Base-by-base conservation (phyloP, 345 rosid species). In the Carallia brachiata region DNA sequence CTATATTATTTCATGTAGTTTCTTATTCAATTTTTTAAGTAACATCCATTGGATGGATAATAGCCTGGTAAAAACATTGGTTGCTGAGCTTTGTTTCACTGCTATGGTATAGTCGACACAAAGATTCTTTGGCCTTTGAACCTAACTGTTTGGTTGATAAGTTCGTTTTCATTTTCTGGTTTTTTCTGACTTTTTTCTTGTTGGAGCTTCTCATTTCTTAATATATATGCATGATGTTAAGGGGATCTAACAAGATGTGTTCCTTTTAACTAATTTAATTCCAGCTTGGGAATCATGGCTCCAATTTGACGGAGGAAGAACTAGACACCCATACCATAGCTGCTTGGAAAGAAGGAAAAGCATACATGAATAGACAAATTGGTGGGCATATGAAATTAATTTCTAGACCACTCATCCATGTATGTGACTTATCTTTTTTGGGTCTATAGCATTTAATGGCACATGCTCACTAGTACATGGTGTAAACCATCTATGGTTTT, bases 341-440 rank as follows among this genome's bases (percentile, higher is more conserved):
- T 36, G 80, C 80, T 62, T 77, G 80, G 80, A 77, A 77, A 69
- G 80, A 77, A 54, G 80, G 76, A 63, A 77, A 77, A 72, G 70
- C 75, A 27, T 77, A 72, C 52, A 15, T 77, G 64, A 72, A 54
- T 68, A 39, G 72, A 27, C 73, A 68, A 32, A 62, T 77, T 63
- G 80, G 72, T 58, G 80, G 67, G 44, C 72, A 77, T 62, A 72
- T 36, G 39, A 19, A 66, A 69, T 40, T 63, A 47, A 30, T 68
- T 55, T 16, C 80, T 57, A 72, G 72, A 58, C 76, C 18, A 34
- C 69, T 77, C 12, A 68, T 77, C 55, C 73, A 77, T 67, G 80
- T 77, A 53, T 63, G 80, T 64, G 55, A 68, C 55, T 39, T 53
- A 31, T 60, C 4, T 52, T 23, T 15, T 56, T 56, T 1, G 60